A percentile compares a stretch with the other conserved stretches of the same genome.
These are phyloP conservation scores for Cerrena zonata DNA, from an alignment of 1,284 basidiomycete species.

Conservation along the genomic window DNA sequence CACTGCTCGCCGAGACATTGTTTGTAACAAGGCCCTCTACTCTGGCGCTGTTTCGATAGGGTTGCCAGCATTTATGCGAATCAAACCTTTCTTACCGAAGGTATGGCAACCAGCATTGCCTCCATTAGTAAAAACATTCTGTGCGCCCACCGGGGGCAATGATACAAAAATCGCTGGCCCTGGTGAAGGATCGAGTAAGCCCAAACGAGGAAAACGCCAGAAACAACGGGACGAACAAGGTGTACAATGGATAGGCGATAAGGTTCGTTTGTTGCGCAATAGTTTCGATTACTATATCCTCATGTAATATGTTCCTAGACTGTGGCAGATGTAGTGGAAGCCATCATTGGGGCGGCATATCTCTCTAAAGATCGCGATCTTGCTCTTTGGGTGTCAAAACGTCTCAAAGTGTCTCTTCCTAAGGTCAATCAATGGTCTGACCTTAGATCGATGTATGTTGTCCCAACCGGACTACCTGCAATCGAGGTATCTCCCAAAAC, in stretches of 20 bases:
- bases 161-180: background rate
- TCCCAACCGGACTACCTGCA: constrained; percentile 32
- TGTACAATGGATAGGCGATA: constrained; percentile 67
- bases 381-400: constrained; percentile 58
- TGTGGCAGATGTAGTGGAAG: constrained; percentile 78
- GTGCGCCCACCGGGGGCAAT: background rate
- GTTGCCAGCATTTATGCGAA: constrained; percentile 64
- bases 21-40: constrained; percentile 66
- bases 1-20: constrained; percentile 54
- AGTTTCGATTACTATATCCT: too few species aligned
- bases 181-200: background rate
- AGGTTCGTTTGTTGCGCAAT: constrained; percentile 38
- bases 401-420: constrained; percentile 55
- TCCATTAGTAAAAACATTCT: background rate
- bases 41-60: constrained; percentile 49
- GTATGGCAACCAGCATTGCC: constrained; percentile 44
- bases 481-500: constrained; percentile 27
- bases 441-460: constrained; percentile 43
- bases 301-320: too few species aligned
- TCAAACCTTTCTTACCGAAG: constrained; percentile 62
- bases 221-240: constrained; percentile 41
- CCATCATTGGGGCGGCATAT: constrained; percentile 75
- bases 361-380: constrained; percentile 60
- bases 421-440: constrained; percentile 65
- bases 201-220: constrained; percentile 30